These are phyloP conservation scores for Diaporthe eres DNA, from an alignment of 2,329 filamentous ascomycete species.

Conservation along the genomic window DNA sequence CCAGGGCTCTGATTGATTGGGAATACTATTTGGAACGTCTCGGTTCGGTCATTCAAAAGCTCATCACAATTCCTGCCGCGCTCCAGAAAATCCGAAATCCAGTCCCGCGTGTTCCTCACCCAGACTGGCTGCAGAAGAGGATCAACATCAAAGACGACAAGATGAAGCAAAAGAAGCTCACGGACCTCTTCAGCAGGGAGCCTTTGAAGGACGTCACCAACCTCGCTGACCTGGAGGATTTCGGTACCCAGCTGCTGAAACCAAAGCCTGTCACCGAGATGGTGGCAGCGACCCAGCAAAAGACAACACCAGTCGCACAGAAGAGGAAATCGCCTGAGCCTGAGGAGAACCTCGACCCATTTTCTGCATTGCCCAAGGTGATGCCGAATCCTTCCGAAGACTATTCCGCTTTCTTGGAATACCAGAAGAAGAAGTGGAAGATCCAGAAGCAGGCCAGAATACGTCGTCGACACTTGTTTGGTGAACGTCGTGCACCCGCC, in stretches of 20 bases:
- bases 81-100: conserved; percentile 96
- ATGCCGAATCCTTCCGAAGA: conserved; percentile 91
- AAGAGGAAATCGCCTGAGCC: conserved; percentile 84
- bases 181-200: conserved; percentile 85
- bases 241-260: conserved; percentile 77
- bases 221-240: conserved; percentile 85
- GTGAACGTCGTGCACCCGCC: conserved; percentile 80
- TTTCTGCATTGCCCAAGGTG: conserved; percentile 82
- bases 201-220: conserved; percentile 82
- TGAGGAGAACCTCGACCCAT: conserved; percentile 79
- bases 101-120: conserved; percentile 92
- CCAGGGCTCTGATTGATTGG: conserved; percentile 93
- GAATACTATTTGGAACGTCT: conserved; percentile 96
- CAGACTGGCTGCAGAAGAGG: conserved; percentile 94
- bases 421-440: conserved; percentile 99
- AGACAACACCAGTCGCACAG: conserved; percentile 64
- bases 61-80: conserved; percentile 98
- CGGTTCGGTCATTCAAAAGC: conserved; percentile 97
- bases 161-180: conserved; percentile 99
- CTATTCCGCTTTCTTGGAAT: conserved; percentile 89
- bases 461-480: conserved; percentile 91
- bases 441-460: conserved; percentile 92
- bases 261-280: conserved; percentile 70
- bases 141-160: conserved; percentile 97
- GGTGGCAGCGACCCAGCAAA: conserved; percentile 68